These are phyloP conservation scores for Argentina anserina DNA, from an alignment of 306 rosid species.

Conservation along the genomic window DNA sequence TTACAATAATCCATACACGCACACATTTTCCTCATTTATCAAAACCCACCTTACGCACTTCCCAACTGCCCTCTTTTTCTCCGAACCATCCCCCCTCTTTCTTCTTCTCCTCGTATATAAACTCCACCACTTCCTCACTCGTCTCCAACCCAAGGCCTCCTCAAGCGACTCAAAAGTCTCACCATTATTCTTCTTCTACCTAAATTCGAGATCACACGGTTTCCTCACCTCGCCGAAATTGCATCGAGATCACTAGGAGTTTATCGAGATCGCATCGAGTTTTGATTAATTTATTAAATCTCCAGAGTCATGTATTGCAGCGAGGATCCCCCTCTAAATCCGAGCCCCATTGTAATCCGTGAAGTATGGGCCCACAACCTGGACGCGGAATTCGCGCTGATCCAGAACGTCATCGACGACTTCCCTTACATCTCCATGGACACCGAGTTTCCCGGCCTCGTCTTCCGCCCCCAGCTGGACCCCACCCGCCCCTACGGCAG, in stretches of 20 bases:
- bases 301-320: slow-evolving; percentile 20
- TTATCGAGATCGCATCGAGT: too few species aligned
- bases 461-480: slow-evolving; percentile 29
- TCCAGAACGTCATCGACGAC: slow-evolving; percentile 26
- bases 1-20: not conserved
- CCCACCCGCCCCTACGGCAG: slow-evolving; percentile 13
- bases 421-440: slow-evolving; percentile 76
- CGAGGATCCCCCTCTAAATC: slow-evolving; percentile 13
- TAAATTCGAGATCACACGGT: too few species aligned
- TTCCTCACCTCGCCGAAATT: too few species aligned
- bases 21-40: not conserved
- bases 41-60: not conserved
- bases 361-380: slow-evolving; percentile 68
- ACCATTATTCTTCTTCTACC: too few species aligned
- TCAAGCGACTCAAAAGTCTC: not conserved
- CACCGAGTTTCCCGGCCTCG: slow-evolving; percentile 69
- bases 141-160: not conserved
- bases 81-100: not conserved
- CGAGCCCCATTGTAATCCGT: slow-evolving; percentile 43
- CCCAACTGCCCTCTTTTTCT: not conserved
- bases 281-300: too few species aligned
- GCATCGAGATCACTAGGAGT: too few species aligned
- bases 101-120: not conserved
- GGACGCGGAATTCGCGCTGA: slow-evolving; percentile 40
- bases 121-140: not conserved